Evolutionary conservation across 768 basidiomycete species (phyloP).

Genomic region (Tulasnella sp.): DNA sequence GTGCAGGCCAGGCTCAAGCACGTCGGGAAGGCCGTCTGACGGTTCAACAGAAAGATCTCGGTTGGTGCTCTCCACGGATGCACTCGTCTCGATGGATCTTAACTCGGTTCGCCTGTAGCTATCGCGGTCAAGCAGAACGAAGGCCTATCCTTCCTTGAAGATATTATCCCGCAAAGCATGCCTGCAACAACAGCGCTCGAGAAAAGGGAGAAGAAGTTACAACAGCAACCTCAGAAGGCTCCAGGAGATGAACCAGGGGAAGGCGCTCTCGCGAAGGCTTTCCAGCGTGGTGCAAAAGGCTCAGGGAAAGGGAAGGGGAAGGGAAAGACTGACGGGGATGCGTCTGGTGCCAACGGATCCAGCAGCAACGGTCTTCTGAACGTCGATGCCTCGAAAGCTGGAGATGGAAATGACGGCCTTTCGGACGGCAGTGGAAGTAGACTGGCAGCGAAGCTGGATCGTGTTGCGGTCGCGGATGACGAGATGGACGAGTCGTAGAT

Average conservation of each 20-base stretch:
- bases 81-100: neutral
- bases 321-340: neutral
- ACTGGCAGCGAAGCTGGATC: neutral
- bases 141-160: constrained; percentile 19
- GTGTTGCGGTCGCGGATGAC: neutral
- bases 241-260: neutral
- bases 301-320: constrained; percentile 1
- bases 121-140: constrained; percentile 19
- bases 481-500: neutral
- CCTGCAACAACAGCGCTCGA: constrained; percentile 14
- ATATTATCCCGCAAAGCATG: constrained; percentile 22
- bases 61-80: constrained; percentile 22
- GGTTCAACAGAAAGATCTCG: constrained; percentile 32
- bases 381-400: neutral
- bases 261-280: neutral
- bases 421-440: neutral
- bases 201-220: constrained; percentile 12
- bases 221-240: neutral
- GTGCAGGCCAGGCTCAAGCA: constrained; percentile 31
- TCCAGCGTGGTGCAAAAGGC: neutral
- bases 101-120: neutral
- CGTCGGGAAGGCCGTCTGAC: constrained; percentile 30
- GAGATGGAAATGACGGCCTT: neutral
- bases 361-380: neutral
- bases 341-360: neutral